Evolutionary conservation across 2,329 filamentous ascomycete genomes (phyloP), one percentile per base, ranked within the genome.

Genomic region (Fusarium goolgardi): DNA sequence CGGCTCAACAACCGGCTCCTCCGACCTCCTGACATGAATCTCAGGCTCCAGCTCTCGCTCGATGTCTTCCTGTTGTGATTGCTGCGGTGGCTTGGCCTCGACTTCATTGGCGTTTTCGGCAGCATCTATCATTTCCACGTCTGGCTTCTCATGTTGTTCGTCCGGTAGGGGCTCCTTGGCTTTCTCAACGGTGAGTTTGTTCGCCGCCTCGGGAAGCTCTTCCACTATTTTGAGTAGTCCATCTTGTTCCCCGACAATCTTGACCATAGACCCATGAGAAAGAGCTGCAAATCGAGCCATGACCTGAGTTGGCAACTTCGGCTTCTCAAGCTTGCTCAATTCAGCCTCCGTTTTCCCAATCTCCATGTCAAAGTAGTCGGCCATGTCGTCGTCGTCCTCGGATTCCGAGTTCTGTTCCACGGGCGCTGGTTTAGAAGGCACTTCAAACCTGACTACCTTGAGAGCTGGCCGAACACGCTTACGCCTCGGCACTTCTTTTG

Each of bases 301-400:
- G 3, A 83, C 80, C 43, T 81, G 78, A 18, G 44, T 81, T 73
- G 62, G 83, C 58, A 64, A 74, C 64, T 59, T 81, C 70, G 61
- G 79, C 71, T 58, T 79, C 71, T 83, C 79, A 9, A 87, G 74
- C 50, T 81, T 83, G 59, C 80, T 80, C 31, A 88, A 70, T 55
- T 85, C 81, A 1, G 77, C 77, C 62, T 87, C 82, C 3, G 82
- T 81, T 71, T 87, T 84, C 41, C 79, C 75, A 37, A 88, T 86
- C 67, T 87, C 79, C 54, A 79, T 78, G 53, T 83, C 81, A 54
- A 88, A 86, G 60, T 85, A 85, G 52, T 86, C 84, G 20, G 82
- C 85, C 78, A 88, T 84, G 44, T 86, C 84, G 47, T 88, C 86
- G 58, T 88, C 86, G 43, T 88, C 84, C 51, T 88, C 85, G 0